These are phyloP conservation scores for Acanthamoeba divionensis DNA, from an alignment of 208 protist genomes.

Conservation along the genomic window DNA sequence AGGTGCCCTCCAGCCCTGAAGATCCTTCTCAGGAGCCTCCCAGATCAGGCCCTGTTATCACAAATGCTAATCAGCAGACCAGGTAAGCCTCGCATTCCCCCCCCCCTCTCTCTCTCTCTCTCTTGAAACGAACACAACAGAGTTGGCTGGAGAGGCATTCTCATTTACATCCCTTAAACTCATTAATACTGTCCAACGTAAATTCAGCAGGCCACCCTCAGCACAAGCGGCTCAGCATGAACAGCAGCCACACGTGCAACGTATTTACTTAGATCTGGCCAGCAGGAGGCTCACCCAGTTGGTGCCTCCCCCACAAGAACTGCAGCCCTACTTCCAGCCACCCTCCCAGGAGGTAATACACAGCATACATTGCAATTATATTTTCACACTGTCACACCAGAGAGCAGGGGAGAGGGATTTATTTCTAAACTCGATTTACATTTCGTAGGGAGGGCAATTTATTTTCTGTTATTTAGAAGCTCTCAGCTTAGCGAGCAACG, in stretches of 20 bases:
- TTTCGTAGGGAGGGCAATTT: background rate
- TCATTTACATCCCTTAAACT: too few species aligned
- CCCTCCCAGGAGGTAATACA: too few species aligned
- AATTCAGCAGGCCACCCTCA: background rate
- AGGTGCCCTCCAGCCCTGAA: too few species aligned
- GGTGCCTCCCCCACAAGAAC: background rate
- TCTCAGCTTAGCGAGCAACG: slow-evolving; percentile 5
- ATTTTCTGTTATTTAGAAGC: slow-evolving; percentile 14
- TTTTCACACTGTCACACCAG: too few species aligned
- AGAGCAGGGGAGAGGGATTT: too few species aligned
- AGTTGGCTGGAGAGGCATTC: background rate
- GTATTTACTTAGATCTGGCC: background rate
- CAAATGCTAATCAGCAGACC: background rate
- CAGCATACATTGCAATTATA: too few species aligned
- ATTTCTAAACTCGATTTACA: too few species aligned
- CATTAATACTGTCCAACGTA: background rate
- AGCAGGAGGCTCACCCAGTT: background rate
- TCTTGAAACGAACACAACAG: background rate
- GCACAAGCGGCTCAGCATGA: background rate
- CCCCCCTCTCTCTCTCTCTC: background rate
- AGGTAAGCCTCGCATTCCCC: background rate
- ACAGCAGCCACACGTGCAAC: background rate
- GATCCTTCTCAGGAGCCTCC: too few species aligned
- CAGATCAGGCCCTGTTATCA: too few species aligned
- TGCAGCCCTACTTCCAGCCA: background rate